Evolutionary conservation across 1,284 basidiomycete genomes (phyloP), one percentile per base, ranked within the genome.

Genomic region (Fistulina hepatica): DNA sequence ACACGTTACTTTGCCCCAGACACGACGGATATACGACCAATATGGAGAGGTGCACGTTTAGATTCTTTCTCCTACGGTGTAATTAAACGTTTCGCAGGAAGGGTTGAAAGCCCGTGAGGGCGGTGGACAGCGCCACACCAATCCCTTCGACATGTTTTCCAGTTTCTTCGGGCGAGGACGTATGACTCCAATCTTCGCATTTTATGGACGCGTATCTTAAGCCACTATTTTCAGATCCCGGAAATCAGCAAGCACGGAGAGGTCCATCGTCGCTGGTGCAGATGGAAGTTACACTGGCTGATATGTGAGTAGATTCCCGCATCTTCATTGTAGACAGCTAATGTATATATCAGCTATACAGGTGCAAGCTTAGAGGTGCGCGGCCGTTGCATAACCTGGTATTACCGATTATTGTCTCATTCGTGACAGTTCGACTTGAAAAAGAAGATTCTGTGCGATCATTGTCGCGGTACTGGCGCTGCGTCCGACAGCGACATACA

Each of bases 101-200:
- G 91, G 89, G 5, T 59, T 95, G 41, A 88, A 88, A 58, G 82
- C 84, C 26, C 88, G 90, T 46, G 82, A 89, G 61, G 76, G 76
- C 35, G 28, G 28, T 19, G 83, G 81, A 13, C 76, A 78, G 44
- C 69, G 69, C 27, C 63, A 76, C 39, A 65, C 70, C n/a, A 88
- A 93, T 53, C 86, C 90, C n/a, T 89, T 94, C 54, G 92, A 95
- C 54, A 74, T 94, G 50, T 97, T 97, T 60, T 76, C 83, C 26
- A 81, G 65, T 50, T 94, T 95, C 69, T 97, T 97, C 51, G 90
- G 90, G 45, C 76, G 74, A 22, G 76, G 80, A 51, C 71, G 71
- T 76, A 43, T n/a, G n/a, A 54, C 73, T 66, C 17, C 12, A 41
- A n/a, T 17, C 19, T 42, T 26, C 42, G 15, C 31, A 34, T 37